Base-by-base conservation (phyloP, 2,329 filamentous ascomycete genomes). In the Dactylellina sp. region DNA sequence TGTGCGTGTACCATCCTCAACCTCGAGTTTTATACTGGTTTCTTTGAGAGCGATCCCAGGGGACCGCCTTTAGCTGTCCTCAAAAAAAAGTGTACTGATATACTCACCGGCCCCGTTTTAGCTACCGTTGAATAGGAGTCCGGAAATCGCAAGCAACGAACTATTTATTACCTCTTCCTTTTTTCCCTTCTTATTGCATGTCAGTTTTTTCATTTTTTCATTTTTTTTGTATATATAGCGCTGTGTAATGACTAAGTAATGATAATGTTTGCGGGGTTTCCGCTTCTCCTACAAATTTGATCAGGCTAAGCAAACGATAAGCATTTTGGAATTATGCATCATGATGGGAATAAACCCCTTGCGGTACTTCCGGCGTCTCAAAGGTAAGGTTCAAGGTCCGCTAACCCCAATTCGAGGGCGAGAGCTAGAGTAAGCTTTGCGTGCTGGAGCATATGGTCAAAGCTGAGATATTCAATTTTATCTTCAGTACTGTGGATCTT, bases 371-470 rank as follows among this genome's bases (percentile, higher is more conserved):
- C n/a, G n/a, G n/a, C n/a, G n/a, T n/a, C n/a, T n/a, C n/a, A n/a
- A n/a, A n/a, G n/a, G n/a, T n/a, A n/a, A n/a, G n/a, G n/a, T 66
- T 85, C 83, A 77, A 93, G 91, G 71, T 91, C 84, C 18, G 91
- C 88, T 83, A 91, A 91, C 7, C 89, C 92, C 74, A 96, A 85
- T 83, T 97, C 93, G 79, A 93, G 94, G 2, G 89, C 91, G 77
- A 96, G 85, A 3, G 89, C 91, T 32, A 96, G 84, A 0, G 92
- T 95, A 85, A 97, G 86, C 80, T 88, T 89, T 20, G 91, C 92
- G 81, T 97, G 93, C 83, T 97, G 89, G 35, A 95, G 85, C 92
- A 97, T 96, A 81, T 97, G 93, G 80, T 93, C 88, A 80, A 96
- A 96, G 77, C 88, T 90, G 39, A 92, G 82, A 76, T 88, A 89